A percentile compares a stretch with the other conserved stretches of the same genome.
Conservation (phyloP, 2,329 filamentous ascomycete genomes). For the Laburnicola sp. region DNA sequence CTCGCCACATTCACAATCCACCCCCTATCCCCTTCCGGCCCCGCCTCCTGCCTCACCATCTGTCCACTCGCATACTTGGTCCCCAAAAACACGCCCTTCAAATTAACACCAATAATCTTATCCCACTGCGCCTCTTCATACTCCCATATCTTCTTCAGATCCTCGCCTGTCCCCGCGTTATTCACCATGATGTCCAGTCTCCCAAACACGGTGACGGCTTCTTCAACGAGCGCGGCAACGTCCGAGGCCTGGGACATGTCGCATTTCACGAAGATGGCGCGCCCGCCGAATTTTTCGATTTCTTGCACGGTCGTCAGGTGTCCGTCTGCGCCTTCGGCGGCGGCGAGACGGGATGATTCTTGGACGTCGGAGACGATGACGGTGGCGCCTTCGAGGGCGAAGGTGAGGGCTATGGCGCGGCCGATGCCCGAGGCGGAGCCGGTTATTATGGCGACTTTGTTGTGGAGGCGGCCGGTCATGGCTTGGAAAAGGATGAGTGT, state of each 20-base stretch:
- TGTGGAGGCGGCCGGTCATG: constrained; percentile 31
- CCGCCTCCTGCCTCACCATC: constrained; percentile 55
- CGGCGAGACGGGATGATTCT: constrained; percentile 18
- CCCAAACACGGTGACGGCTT: constrained; percentile 51
- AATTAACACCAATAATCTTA: constrained; percentile 43
- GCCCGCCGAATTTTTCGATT: constrained; percentile 30
- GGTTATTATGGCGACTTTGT: constrained; percentile 41
- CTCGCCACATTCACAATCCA: constrained; percentile 60
- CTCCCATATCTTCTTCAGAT: constrained; percentile 48
- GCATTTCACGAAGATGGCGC: constrained; percentile 42
- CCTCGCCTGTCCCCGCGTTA: constrained; percentile 51
- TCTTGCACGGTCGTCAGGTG: constrained; percentile 37
- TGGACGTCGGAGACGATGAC: constrained; percentile 39
- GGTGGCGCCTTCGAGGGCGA: constrained; percentile 36
- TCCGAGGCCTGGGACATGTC: constrained; percentile 51
- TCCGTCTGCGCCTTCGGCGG: constrained; percentile 16
- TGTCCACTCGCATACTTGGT: constrained; percentile 54
- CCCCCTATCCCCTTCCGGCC: constrained; percentile 46
- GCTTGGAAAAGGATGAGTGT: not conserved
- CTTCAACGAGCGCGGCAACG: constrained; percentile 49
- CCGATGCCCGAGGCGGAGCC: constrained; percentile 42
- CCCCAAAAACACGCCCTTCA: constrained; percentile 47
- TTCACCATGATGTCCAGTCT: constrained; percentile 55
- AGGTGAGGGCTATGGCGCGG: constrained; percentile 39
- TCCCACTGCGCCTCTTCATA: constrained; percentile 54